phyloP scores from a whole-genome alignment of 768 basidiomycete species.

The Suillus fuscotomentosus region DNA sequence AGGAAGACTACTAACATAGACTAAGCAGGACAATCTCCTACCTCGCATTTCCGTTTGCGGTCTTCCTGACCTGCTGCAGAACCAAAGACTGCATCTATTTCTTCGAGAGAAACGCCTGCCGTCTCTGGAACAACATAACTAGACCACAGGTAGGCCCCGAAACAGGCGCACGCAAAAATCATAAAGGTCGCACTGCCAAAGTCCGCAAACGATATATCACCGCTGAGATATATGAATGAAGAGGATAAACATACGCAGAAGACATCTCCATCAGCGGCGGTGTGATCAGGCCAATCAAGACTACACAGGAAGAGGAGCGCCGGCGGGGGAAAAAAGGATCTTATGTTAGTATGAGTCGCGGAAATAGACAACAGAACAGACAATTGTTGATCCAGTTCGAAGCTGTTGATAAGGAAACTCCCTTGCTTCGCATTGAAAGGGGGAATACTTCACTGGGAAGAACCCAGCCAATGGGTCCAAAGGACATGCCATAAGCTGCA shows the following conservation, averaged over 20 bases:
- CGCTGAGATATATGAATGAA: background rate
- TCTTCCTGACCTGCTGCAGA: constrained; percentile 60
- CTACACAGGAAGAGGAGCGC: constrained; percentile 31
- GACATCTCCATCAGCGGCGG: constrained; percentile 64
- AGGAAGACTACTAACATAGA: background rate
- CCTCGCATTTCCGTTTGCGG: constrained; percentile 47
- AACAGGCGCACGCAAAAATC: constrained; percentile 62
- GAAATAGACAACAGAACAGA: constrained; percentile 25
- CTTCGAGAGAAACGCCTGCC: constrained; percentile 71
- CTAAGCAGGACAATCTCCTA: constrained; percentile 22
- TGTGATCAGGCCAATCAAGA: constrained; percentile 73
- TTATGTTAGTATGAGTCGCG: background rate
- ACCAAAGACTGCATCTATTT: constrained; percentile 68
- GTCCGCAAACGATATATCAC: background rate
- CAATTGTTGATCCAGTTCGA: constrained; percentile 89
- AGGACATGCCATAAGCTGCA: constrained; percentile 71
- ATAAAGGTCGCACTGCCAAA: constrained; percentile 63
- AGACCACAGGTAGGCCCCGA: constrained; percentile 69
- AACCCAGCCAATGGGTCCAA: constrained; percentile 83
- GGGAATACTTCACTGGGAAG: constrained; percentile 84
- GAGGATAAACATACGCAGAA: constrained; percentile 42
- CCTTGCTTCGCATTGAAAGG: constrained; percentile 73
- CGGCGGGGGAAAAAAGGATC: background rate
- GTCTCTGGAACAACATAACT: constrained; percentile 73
- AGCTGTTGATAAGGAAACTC: constrained; percentile 80